Evolutionary conservation across 2,329 filamentous ascomycete species (phyloP).

Genomic region (Exophiala oligosperma): DNA sequence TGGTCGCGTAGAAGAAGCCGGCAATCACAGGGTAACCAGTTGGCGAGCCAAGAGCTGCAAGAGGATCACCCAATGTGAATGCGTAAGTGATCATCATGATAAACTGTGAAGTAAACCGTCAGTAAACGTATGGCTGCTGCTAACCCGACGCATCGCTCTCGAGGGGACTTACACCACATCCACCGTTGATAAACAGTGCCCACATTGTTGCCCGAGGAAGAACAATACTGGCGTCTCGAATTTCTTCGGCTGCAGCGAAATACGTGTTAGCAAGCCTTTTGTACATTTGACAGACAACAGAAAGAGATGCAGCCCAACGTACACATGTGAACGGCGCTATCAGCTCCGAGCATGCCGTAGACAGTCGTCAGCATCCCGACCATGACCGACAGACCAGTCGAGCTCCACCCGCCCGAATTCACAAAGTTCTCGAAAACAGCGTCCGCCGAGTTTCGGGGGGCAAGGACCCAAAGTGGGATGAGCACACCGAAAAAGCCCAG

Average conservation of each 20-base stretch:
- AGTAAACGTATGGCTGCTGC: neutral
- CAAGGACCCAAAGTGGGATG: conserved; percentile 34
- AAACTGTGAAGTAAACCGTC: neutral
- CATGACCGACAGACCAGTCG: conserved; percentile 43
- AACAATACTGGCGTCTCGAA: neutral
- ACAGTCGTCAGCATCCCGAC: conserved; percentile 44
- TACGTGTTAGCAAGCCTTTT: neutral
- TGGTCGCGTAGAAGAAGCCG: neutral
- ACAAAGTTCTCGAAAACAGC: conserved; percentile 51
- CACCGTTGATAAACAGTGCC: neutral
- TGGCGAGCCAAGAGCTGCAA: neutral
- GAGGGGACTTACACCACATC: neutral
- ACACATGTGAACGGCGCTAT: conserved; percentile 38
- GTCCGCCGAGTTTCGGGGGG: conserved; percentile 37
- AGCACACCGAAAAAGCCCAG: conserved; percentile 36
- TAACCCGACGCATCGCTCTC: neutral
- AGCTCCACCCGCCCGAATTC: conserved; percentile 42
- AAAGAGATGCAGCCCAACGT: neutral
- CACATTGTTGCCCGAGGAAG: neutral
- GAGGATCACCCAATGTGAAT: neutral
- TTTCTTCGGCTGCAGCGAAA: neutral
- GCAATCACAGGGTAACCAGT: neutral
- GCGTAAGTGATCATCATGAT: neutral
- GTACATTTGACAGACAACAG: neutral
- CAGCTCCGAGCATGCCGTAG: conserved; percentile 42